Evolutionary conservation across 2,329 filamentous ascomycete species (phyloP), one percentile per base, ranked within the genome.

Genomic region (Xylariaceae sp.): DNA sequence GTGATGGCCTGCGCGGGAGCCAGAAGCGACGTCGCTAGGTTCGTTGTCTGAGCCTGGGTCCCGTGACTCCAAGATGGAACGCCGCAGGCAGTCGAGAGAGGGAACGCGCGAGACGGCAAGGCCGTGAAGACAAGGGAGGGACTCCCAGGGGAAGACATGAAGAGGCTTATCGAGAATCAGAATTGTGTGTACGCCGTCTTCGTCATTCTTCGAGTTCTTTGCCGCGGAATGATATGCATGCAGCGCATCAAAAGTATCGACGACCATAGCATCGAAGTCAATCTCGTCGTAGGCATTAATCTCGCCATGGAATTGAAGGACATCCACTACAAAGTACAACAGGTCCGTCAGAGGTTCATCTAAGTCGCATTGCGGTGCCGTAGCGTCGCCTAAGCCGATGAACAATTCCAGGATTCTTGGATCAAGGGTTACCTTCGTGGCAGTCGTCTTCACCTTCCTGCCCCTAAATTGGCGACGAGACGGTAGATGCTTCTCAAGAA

Each of bases 241-340:
- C 21, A 99, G 76, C 2, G 92, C 91, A 72, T 97, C 93, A 32
- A 91, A 82, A 0, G 90, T 91, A 64, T 96, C 92, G 32, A 97
- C 81, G 4, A 92, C 85, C 84, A 99, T 95, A 62, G 81, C 76
- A 60, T 99, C 94, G 67, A 97, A 96, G 71, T 97, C 93, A 58
- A 99, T 90, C 74, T 99, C 94, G 64, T 99, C 94, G 72, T 97
- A 97, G 0, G 95, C 94, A 68, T 97, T 99, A 41, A 86, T 84
- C 73, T 99, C 95, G 13, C 94, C 94, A 63, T 96, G 91, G 72
- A 99, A 97, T 69, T 97, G 94, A 2, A 99, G 79, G 45, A 97
- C 92, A 65, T 99, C 94, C 5, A 99, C 87, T 1, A 97, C 89
- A 68, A 97, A 97, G 73, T 97, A 97, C 3, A 99, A 81, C 23